Base-by-base conservation (phyloP, 2,329 filamentous ascomycete species). In the Davidsoniella australis region DNA sequence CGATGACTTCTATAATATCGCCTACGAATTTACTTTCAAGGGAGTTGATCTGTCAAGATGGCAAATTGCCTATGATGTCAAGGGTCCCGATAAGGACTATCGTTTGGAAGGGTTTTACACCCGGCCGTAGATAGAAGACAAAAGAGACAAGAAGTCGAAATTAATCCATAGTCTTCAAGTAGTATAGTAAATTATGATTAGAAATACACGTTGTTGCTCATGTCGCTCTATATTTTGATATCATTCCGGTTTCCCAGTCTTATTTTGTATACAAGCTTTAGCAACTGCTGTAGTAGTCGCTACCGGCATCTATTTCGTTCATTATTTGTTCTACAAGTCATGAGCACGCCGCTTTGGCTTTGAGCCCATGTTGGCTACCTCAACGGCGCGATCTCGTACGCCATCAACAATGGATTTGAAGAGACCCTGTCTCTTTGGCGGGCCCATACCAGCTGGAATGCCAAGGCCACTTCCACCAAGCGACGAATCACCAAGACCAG, bases 31-130 rank as follows among this genome's bases (percentile, higher is more conserved):
- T 61, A 62, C 61, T 7, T 82, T 79, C 56, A 60, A 68, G 44
- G 75, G 73, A 10, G 66, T 79, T 1, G 72, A 72, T 41, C 56
- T 85, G 55, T 59, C 60, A 47, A 62, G 68, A 23, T 85, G 80
- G 74, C 70, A 62, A 26, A 66, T 82, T 41, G 71, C 66, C 47
- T 85, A 85, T 56, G 69, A 68, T 1, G 82, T 86, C 1, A 75
- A 72, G 23, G 83, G 82, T 0, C 82, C 82, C 2, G 76, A 76
- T 60, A 87, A 87, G 63, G 78, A 86, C 58, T 87, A 87, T 58
- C 73, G 65, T 0, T 77, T 80, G 48, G 61, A 64, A 7, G 75
- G 73, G 1, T 60, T 59, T 1, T 80, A 79, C 58, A 68, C 56
- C 41, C 62, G 73, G 48, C 29, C 17, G 23, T 50, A 39, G 36